Conservation (phyloP, 768 basidiomycete genomes). For the Boletellus sp. region DNA sequence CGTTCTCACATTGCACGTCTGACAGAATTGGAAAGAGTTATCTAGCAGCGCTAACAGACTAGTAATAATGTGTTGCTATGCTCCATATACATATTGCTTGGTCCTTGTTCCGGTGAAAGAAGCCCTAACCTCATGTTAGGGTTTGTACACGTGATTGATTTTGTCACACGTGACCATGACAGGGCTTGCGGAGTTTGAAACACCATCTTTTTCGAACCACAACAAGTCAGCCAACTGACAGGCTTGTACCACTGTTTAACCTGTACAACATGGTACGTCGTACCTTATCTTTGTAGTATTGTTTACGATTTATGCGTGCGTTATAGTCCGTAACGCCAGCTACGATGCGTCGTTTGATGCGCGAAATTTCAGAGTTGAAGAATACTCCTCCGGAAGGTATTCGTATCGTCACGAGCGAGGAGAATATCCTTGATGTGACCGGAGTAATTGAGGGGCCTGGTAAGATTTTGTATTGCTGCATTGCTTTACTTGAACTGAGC, state of each 20-base stretch:
- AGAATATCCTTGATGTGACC: conserved; percentile 83
- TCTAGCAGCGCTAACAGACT: conserved; percentile 50
- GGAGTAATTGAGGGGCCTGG: conserved; percentile 91
- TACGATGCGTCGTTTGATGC: conserved; percentile 81
- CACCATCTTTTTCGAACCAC: conserved; percentile 24
- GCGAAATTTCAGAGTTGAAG: conserved; percentile 78
- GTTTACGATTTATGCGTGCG: neutral
- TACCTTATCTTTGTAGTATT: neutral
- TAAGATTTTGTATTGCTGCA: conserved; percentile 35
- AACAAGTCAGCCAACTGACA: conserved; percentile 12
- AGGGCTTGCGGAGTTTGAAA: conserved; percentile 24
- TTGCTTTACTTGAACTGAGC: conserved; percentile 5
- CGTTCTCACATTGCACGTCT: neutral
- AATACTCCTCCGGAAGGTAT: conserved; percentile 90
- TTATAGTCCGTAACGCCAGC: conserved; percentile 44
- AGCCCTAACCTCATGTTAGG: conserved; percentile 14
- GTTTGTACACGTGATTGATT: conserved; percentile 21
- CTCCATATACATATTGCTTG: conserved; percentile 4
- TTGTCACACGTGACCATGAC: conserved; percentile 25
- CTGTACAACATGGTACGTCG: conserved; percentile 23
- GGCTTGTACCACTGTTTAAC: conserved; percentile 7
- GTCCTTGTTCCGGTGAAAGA: neutral
- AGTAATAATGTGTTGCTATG: conserved; percentile 5
- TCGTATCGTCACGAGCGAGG: conserved; percentile 78
- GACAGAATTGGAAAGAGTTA: conserved; percentile 41